Conservation (phyloP, 2,329 filamentous ascomycete genomes). For the Aaosphaeria arxii region DNA sequence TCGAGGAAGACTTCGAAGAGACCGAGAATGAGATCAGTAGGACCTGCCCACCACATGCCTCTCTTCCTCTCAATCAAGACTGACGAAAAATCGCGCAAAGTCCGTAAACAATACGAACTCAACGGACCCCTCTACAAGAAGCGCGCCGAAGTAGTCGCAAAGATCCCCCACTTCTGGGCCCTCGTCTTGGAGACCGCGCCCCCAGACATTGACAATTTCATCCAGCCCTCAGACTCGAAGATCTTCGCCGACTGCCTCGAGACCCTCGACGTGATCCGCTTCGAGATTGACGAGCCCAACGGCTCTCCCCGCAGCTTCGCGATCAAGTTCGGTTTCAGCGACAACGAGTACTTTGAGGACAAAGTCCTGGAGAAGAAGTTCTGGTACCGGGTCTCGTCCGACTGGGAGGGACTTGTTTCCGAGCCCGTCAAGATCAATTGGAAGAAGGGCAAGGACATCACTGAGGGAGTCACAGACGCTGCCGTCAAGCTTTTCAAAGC, state of each 20-base stretch:
- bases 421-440: constrained; percentile 86
- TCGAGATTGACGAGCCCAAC: constrained; percentile 66
- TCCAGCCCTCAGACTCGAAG: constrained; percentile 75
- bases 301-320: constrained; percentile 79
- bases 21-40: constrained; percentile 79
- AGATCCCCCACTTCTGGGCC: constrained; percentile 91
- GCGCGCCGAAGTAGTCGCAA: constrained; percentile 65
- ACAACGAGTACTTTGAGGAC: constrained; percentile 82
- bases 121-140: constrained; percentile 71
- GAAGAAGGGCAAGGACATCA: constrained; percentile 75
- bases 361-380: constrained; percentile 84
- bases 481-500: constrained; percentile 69
- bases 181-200: constrained; percentile 87
- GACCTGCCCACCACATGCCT: constrained; percentile 1
- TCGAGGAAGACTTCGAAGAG: constrained; percentile 83
- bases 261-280: constrained; percentile 70
- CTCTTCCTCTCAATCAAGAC: not conserved
- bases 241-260: constrained; percentile 68
- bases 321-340: constrained; percentile 68
- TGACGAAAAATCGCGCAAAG: constrained; percentile 41
- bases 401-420: constrained; percentile 76
- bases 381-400: constrained; percentile 70
- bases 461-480: constrained; percentile 72
- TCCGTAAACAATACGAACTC: constrained; percentile 69
- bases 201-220: constrained; percentile 80